Base-by-base conservation (phyloP, 2,329 filamentous ascomycete species). In the Phaeosphaeria sp. region DNA sequence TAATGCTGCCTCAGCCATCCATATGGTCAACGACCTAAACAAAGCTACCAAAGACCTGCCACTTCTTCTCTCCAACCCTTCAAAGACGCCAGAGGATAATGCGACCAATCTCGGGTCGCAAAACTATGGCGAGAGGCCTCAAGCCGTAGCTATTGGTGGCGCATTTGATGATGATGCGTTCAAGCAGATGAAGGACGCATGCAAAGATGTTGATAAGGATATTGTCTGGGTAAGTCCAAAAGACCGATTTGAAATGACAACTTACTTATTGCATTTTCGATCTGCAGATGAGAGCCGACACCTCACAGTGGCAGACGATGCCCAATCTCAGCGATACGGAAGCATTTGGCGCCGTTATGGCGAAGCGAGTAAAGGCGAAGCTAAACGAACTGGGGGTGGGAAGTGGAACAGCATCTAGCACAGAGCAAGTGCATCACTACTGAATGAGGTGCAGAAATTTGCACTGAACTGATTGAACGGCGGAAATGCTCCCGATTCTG, bases 1-100 rank as follows among this genome's bases (percentile, higher is more conserved):
- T 46, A 8, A 47, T 27, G 44, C 27, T 27, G 8, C 24, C 21
- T 27, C 24, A 61, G 61, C 57, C 20, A 57, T 59, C 42, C 63
- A 66, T 44, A 48, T 66, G 43, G 47, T 61, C 7, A 53, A 62
- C 50, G 52, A 60, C 11, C 44, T 55, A 2, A 51, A 63, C 39
- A 50, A 51, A 9, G 59, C 56, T 21, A 44, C 49, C 15, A 30
- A 27, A 7, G 53, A 61, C 3, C 63, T 67, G 3, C 61, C 65
- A 1, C 17, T 43, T 11, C 51, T 65, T 1, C 54, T 65, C 15
- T 43, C 52, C 1, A 48, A 51, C 21, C 44, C 51, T 1, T 11
- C 45, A 11, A 21, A 57, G 25, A 50, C 24, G 15, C 45, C 50
- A 25, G 22, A 53, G 27, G 18, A 47, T 9, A 51, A 21, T 2